Evolutionary conservation across 257 asterid genomes (phyloP), one percentile per base, ranked within the genome.

Genomic region (Salvia miltiorrhiza): DNA sequence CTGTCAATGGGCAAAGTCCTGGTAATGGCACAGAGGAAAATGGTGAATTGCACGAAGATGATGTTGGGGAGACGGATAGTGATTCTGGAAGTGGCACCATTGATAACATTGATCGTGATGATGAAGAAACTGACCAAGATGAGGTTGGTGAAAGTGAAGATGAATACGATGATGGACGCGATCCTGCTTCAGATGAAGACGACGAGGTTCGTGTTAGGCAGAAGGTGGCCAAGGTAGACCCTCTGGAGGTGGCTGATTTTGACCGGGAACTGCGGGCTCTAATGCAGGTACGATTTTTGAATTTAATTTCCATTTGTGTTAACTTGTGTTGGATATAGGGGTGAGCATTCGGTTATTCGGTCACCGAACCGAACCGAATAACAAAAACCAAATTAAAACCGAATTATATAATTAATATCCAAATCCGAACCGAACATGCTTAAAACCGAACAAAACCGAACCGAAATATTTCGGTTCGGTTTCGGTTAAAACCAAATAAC

Each of bases 171-270:
- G 94, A 88, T 30, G 83, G 84, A 53, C 82, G 79, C 7, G 88
- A 79, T 67, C 92, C 86, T 39, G 97, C 83, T 77, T 90, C 92
- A 54, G 97, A 90, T 78, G 99, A 87, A 77, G 97, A 93, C 26
- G 97, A 89, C 19, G 89, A 87, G 79, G 96, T 94, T 4, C 95
- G 77, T 71, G 97, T 94, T 52, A 89, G 96, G 86, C 96, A 92
- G 87, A 87, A 84, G 84, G 92, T 83, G 24, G 81, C 96, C 23
- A 78, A 77, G 77, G 96, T 87, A 21, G 95, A 94, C 79, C 99
- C 99, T 60, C 78, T 71, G 81, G 99, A 94, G 82, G 76, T 76
- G 58, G 97, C 96, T 40, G 99, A 94, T 76, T 94, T 94, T 78
- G 99, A 94, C 71, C 83, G 91, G 44, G 97, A 89, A 79, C 81